Conservation (phyloP, 345 rosid species). For the Limnanthes douglasii region DNA sequence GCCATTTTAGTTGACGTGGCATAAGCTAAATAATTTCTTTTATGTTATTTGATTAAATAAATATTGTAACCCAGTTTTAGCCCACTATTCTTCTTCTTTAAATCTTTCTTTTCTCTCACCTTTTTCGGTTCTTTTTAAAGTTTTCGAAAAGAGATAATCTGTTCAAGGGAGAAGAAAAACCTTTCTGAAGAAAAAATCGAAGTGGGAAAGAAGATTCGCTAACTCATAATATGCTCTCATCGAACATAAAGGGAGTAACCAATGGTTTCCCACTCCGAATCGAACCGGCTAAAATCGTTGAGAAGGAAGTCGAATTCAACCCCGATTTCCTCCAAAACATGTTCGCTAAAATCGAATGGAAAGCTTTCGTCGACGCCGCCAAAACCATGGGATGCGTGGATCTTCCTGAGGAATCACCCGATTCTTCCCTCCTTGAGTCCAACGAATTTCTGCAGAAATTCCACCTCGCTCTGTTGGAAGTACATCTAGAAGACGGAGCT, state of each 20-base stretch:
- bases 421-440: conserved; percentile 31
- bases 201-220: conserved; percentile 23
- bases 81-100: too few relatives aligned
- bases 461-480: conserved; percentile 81
- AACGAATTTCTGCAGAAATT: conserved; percentile 57
- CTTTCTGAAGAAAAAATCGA: too few relatives aligned
- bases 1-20: too few relatives aligned
- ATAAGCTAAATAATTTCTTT: too few relatives aligned
- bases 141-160: too few relatives aligned
- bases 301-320: conserved; percentile 62
- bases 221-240: conserved; percentile 85
- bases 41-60: too few relatives aligned
- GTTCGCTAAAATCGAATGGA: conserved; percentile 71
- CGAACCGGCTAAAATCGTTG: conserved; percentile 43
- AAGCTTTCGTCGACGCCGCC: conserved; percentile 54
- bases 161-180: too few relatives aligned
- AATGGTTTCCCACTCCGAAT: conserved; percentile 72
- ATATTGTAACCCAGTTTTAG: too few relatives aligned
- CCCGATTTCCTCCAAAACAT: conserved; percentile 56
- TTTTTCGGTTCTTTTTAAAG: too few relatives aligned
- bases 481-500: conserved; percentile 83
- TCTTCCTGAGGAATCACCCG: conserved; percentile 47
- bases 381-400: conserved; percentile 51
- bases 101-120: too few relatives aligned
- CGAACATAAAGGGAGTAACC: conserved; percentile 73